Evolutionary conservation across 257 asterid genomes (phyloP).

Genomic region (Solanum bukasovii): DNA sequence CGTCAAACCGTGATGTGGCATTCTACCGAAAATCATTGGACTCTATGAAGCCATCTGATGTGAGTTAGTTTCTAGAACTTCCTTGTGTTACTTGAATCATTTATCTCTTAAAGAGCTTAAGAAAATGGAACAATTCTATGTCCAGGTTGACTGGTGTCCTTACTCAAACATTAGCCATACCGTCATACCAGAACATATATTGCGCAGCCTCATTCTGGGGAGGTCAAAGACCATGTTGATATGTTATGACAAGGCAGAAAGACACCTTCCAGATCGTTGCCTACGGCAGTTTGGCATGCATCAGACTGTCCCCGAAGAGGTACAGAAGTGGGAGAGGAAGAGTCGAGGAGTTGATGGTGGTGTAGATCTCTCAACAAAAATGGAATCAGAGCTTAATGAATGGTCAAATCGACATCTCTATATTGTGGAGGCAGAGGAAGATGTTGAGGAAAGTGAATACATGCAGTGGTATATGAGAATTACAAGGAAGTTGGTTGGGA

Average conservation of each 20-base stretch:
- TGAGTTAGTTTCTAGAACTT: conserved; percentile 17
- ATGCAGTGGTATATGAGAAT: conserved; percentile 69
- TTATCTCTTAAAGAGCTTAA: not conserved
- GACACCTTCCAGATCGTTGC: conserved; percentile 97
- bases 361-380: conserved; percentile 66
- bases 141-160: conserved; percentile 93
- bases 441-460: conserved; percentile 71
- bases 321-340: conserved; percentile 88
- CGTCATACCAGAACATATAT: conserved; percentile 61
- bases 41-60: conserved; percentile 42
- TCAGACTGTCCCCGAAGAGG: conserved; percentile 72
- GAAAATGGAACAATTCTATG: not conserved
- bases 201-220: conserved; percentile 75
- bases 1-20: conserved; percentile 87
- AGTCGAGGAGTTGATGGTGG: conserved; percentile 98
- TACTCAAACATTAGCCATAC: conserved; percentile 79
- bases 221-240: conserved; percentile 91
- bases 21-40: conserved; percentile 84
- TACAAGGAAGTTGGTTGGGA: conserved; percentile 74
- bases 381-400: conserved; percentile 81
- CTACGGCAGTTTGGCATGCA: conserved; percentile 86
- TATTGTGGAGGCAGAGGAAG: conserved; percentile 83
- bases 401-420: conserved; percentile 73
- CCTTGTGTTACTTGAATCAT: not conserved
- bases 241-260: conserved; percentile 92